A percentile compares a stretch with the other conserved stretches of the same genome.
These are phyloP conservation scores for Dichotomopilus funicola DNA, from an alignment of 2,329 filamentous ascomycete genomes.

Conservation along the genomic window DNA sequence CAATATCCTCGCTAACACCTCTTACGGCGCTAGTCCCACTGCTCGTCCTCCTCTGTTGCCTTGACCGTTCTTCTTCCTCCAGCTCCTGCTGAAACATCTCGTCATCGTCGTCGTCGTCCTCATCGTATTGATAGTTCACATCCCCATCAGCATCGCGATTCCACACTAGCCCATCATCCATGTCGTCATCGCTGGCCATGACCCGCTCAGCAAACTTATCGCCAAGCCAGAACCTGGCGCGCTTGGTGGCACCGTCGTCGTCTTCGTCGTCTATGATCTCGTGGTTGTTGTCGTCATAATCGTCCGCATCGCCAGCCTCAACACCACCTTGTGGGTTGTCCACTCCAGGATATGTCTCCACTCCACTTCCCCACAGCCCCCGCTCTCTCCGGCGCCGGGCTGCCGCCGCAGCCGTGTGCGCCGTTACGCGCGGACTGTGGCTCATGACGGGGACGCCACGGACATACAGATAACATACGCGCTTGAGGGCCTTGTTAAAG, in stretches of 20 bases:
- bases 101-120: slow-evolving; percentile 35
- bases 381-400: slow-evolving; percentile 9
- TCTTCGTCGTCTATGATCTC: slow-evolving; percentile 28
- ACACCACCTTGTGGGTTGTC: no score
- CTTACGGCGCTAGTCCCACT: slow-evolving; percentile 38
- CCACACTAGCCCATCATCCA: slow-evolving; percentile 49
- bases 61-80: slow-evolving; percentile 33
- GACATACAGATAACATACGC: slow-evolving; percentile 89
- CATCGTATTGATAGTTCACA: slow-evolving; percentile 44
- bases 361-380: not conserved
- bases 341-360: no score
- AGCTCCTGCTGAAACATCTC: slow-evolving; percentile 29
- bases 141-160: slow-evolving; percentile 54
- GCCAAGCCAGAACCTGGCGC: slow-evolving; percentile 83
- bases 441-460: slow-evolving; percentile 77
- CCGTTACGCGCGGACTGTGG: slow-evolving; percentile 46
- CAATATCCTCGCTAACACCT: slow-evolving; percentile 57
- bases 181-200: slow-evolving; percentile 38
- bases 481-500: slow-evolving; percentile 87
- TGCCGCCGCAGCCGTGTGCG: slow-evolving; percentile 19
- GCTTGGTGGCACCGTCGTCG: slow-evolving; percentile 60
- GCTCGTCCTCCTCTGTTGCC: slow-evolving; percentile 25
- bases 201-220: slow-evolving; percentile 50
- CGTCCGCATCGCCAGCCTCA: no score
- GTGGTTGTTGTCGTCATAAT: no score